phyloP scores from a whole-genome alignment of 1,284 basidiomycete species.

The Exobasidium cylindrosporum region DNA sequence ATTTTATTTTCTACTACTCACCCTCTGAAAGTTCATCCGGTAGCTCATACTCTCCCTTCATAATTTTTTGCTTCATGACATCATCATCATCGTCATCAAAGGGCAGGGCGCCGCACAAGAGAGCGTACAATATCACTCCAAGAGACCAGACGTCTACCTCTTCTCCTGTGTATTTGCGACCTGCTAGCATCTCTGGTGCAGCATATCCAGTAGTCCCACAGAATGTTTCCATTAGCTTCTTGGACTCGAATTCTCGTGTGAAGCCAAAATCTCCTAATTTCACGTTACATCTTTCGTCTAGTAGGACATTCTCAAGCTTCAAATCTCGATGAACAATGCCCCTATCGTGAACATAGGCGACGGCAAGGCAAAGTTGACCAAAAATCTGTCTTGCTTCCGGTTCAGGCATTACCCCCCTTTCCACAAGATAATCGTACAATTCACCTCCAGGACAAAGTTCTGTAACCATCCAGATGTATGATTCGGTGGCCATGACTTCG shows the following conservation, averaged over 20 bases:
- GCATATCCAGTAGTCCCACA: slow-evolving; percentile 96
- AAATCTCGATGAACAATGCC: slow-evolving; percentile 59
- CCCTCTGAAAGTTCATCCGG: slow-evolving; percentile 73
- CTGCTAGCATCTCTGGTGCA: slow-evolving; percentile 88
- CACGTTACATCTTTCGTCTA: slow-evolving; percentile 57
- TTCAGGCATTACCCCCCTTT: slow-evolving; percentile 52
- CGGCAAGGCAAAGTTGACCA: slow-evolving; percentile 57
- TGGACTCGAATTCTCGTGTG: slow-evolving; percentile 85
- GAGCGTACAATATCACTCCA: slow-evolving; percentile 89
- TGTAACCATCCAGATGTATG: slow-evolving; percentile 91
- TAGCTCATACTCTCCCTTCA: slow-evolving; percentile 82
- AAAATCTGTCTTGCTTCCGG: slow-evolving; percentile 55
- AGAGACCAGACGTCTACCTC: slow-evolving; percentile 98
- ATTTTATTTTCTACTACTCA: too few relatives aligned
- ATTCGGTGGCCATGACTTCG: slow-evolving; percentile 95
- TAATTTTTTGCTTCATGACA: slow-evolving; percentile 81
- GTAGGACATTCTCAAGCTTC: slow-evolving; percentile 62
- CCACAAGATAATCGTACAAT: slow-evolving; percentile 58
- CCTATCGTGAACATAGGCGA: slow-evolving; percentile 56
- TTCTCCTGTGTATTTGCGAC: slow-evolving; percentile 85
- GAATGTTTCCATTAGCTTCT: slow-evolving; percentile 83
- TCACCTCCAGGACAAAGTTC: slow-evolving; percentile 89
- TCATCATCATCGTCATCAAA: slow-evolving; percentile 95
- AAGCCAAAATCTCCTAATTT: slow-evolving; percentile 90
- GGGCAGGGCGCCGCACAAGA: slow-evolving; percentile 88